Evolutionary conservation across 192 early-diverging fungal species (phyloP), one percentile per base, ranked within the genome.

Genomic region (Coemansia asiatica): DNA sequence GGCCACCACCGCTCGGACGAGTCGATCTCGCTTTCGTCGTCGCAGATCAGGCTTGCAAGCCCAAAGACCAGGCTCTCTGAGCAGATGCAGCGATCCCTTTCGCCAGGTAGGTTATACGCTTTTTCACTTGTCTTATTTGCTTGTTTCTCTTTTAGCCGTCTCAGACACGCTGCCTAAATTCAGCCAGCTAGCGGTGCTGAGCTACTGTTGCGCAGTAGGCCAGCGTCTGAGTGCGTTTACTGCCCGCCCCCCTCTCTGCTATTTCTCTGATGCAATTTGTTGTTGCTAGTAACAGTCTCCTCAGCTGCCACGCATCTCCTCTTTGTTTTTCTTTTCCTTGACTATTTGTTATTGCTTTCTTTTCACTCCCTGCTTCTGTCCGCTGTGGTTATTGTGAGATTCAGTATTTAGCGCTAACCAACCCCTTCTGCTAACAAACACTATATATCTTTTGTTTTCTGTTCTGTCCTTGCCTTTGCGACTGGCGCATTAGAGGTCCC

Each of bases 1-100:
- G 31, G 6, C 36, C 67, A 73, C 38, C 48, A 28, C 26, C 63
- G 49, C 28, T 46, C 36, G 4, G 31, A 59, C 49, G 68, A 70
- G 19, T 46, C 51, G 12, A 33, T 59, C 16, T 51, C 64, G 10
- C 58, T 60, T 28, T 46, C 77, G 0, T 28, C 68, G 36, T 65
- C 78, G 2, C 78, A 81, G 56, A 81, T 81, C 28, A 54, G 73
- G 56, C 57, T 81, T 16, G 35, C 78, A 44, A 81, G 78, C 47
- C 78, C 78, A 56, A 61, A 66, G 66, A 58, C 64, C 21, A 57
- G 78, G 33, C 38, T 69, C 33, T 54, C 68, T 26, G 63, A 63
- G 44, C 72, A 61, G 19, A 54, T 66, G 18, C 77, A 61, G 15
- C 66, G 46, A 51, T 63, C 66, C 4, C 46, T 58, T 10, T 60